phyloP scores from a whole-genome alignment of 768 basidiomycete genomes.

The Amanita phalloides region DNA sequence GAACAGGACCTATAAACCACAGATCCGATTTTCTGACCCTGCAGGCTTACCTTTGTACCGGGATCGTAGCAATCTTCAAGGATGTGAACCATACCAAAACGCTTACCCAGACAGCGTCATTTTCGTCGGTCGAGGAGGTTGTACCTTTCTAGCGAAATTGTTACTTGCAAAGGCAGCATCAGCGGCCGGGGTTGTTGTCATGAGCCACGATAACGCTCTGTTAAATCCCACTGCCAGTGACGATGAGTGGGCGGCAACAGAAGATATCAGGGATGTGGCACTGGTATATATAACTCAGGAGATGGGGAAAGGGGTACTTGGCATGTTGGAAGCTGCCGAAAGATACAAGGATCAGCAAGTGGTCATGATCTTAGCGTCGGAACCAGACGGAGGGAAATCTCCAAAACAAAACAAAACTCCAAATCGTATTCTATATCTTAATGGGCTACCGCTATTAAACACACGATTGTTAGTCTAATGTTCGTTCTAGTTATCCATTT shows the following conservation, averaged over 20 bases:
- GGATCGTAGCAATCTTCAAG: conserved; percentile 41
- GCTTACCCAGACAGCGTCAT: conserved; percentile 41
- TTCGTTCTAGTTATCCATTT: conserved; percentile 45
- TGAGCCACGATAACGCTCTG: conserved; percentile 46
- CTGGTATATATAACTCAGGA: conserved; percentile 46
- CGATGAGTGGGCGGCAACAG: conserved; percentile 46
- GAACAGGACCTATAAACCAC: conserved; percentile 8
- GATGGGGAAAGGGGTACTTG: conserved; percentile 40
- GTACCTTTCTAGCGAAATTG: conserved; percentile 85
- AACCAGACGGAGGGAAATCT: conserved; percentile 15
- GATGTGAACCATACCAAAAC: conserved; percentile 47
- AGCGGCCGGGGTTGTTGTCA: conserved; percentile 70
- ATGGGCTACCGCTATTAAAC: conserved; percentile 67
- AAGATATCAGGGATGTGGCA: conserved; percentile 46
- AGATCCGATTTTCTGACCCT: conserved; percentile 22
- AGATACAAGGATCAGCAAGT: conserved; percentile 35
- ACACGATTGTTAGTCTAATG: conserved; percentile 54
- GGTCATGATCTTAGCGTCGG: conserved; percentile 37
- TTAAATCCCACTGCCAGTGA: conserved; percentile 59
- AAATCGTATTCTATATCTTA: conserved; percentile 58
- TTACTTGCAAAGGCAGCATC: conserved; percentile 53
- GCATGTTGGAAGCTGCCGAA: conserved; percentile 46
- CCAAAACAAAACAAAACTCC: conserved; percentile 14
- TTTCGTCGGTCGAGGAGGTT: conserved; percentile 66
- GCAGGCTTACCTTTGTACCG: conserved; percentile 47